Evolutionary conservation across 768 basidiomycete species (phyloP).

Genomic region (Fomitopsis pulvina): DNA sequence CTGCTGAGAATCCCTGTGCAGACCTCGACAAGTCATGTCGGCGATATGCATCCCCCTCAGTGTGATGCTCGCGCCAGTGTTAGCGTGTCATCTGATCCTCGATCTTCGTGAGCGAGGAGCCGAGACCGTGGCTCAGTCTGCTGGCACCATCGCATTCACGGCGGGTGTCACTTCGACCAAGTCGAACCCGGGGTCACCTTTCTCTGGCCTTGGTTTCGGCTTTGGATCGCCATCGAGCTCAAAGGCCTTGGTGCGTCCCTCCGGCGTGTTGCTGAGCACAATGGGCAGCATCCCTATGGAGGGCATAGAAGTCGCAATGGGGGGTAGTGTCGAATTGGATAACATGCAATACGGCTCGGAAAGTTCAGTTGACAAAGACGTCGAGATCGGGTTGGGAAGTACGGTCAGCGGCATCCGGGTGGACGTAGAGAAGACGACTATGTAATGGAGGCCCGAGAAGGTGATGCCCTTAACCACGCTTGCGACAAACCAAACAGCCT

Average conservation of each 20-base stretch:
- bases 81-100: constrained; percentile 77
- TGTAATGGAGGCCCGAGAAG: constrained; percentile 10
- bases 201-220: constrained; percentile 22
- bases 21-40: constrained; percentile 76
- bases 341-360: constrained; percentile 12
- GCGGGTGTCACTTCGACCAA: constrained; percentile 22
- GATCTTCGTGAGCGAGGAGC: constrained; percentile 79
- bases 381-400: constrained; percentile 10
- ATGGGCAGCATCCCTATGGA: constrained; percentile 21
- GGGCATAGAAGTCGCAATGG: constrained; percentile 15
- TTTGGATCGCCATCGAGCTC: constrained; percentile 18
- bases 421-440: constrained; percentile 27
- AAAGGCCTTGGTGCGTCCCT: constrained; percentile 18
- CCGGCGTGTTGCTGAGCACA: constrained; percentile 23
- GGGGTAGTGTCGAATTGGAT: constrained; percentile 22
- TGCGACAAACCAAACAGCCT: no score
- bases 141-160: constrained; percentile 23
- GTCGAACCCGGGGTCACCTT: constrained; percentile 22
- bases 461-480: no score
- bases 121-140: constrained; percentile 67
- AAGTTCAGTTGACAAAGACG: constrained; percentile 17
- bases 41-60: constrained; percentile 82
- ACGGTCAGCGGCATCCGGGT: constrained; percentile 23
- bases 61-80: constrained; percentile 75
- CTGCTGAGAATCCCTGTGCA: constrained; percentile 20